Conservation (phyloP, 306 rosid genomes). For the Cucumis hystrix region DNA sequence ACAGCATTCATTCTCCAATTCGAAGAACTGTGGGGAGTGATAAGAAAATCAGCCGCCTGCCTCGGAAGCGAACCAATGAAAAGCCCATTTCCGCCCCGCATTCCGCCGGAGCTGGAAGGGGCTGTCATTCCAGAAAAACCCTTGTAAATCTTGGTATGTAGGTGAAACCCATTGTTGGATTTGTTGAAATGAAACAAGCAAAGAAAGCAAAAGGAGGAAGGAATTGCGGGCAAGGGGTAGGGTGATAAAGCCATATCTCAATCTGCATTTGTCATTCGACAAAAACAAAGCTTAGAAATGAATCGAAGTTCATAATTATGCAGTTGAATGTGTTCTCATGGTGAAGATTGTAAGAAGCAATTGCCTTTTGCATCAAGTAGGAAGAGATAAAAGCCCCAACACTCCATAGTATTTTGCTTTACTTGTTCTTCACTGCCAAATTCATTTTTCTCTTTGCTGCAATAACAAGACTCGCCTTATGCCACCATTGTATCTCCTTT, state of each 20-base stretch:
- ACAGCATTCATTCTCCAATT: conserved; percentile 39
- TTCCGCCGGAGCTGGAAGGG: conserved; percentile 9
- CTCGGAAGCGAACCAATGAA: conserved; percentile 20
- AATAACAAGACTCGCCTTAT: not conserved
- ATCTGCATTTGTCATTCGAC: not conserved
- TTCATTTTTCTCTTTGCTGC: not conserved
- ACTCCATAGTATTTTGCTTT: not conserved
- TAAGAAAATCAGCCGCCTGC: conserved; percentile 14
- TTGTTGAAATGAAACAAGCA: conserved; percentile 15
- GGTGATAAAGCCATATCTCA: conserved; percentile 46
- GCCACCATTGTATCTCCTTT: not conserved
- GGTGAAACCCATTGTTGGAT: not conserved
- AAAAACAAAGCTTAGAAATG: not conserved
- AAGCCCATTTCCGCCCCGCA: conserved; percentile 20
- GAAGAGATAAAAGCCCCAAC: not conserved
- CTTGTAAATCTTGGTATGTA: conserved; percentile 12
- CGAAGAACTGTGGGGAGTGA: conserved; percentile 9
- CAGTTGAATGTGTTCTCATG: not conserved
- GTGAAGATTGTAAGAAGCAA: not conserved
- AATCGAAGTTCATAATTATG: not conserved
- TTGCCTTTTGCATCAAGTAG: not conserved
- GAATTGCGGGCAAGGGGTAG: conserved; percentile 24
- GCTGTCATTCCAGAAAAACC: conserved; percentile 18
- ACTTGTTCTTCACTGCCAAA: not conserved
- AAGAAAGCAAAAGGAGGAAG: conserved; percentile 19